Base-by-base conservation (phyloP, 2,329 filamentous ascomycete genomes). In the Immersiporthe knoxdaviesiana region DNA sequence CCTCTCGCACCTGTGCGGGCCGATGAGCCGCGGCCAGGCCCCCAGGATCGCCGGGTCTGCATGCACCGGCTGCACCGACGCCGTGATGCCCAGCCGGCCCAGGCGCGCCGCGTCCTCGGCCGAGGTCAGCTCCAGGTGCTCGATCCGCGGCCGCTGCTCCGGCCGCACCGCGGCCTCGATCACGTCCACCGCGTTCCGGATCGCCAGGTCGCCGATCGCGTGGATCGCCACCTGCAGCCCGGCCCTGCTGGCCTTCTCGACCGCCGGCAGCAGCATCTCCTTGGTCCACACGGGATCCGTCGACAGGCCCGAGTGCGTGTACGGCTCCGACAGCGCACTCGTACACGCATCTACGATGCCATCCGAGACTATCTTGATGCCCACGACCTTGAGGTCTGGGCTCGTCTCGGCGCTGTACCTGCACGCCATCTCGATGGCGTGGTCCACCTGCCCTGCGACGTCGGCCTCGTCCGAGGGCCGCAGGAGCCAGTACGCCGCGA, bases 291-390 rank as follows among this genome's bases (percentile, higher is more conserved):
- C 81, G 0, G 87, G 81, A 1, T 85, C 83, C 30, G 83, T 78
- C 14, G 81, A 78, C 7, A 79, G 75, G 1, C 80, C 82, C 71
- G 83, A 84, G 4, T 79, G 76, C 8, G 83, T 80, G 74, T 91
- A 91, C 0, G 89, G 88, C 74, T 89, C 83, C 1, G 81, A 80
- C 1, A 91, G 77, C 0, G 85, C 87, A 0, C 89, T 89, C 1
- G 89, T 91, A 76, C 88, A 91, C 0, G 86, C 86, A 72, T 91
- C 89, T 50, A 91, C 82, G 47, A 89, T 87, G 14, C 89, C 89
- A 70, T 91, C 89, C 73, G 85, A 87, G 52, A 91, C 89, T 30
- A 91, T 77, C 74, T 91, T 91, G 76, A 91, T 84, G 5, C 89
- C 89, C 0, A 87, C 84, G 11, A 91, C 76, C 24, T 85, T 84